Percentiles rank a stretch among this genome's conserved stretches.
Conservation (phyloP, 352 stramenopile species). For the Phytophthora pisi region DNA sequence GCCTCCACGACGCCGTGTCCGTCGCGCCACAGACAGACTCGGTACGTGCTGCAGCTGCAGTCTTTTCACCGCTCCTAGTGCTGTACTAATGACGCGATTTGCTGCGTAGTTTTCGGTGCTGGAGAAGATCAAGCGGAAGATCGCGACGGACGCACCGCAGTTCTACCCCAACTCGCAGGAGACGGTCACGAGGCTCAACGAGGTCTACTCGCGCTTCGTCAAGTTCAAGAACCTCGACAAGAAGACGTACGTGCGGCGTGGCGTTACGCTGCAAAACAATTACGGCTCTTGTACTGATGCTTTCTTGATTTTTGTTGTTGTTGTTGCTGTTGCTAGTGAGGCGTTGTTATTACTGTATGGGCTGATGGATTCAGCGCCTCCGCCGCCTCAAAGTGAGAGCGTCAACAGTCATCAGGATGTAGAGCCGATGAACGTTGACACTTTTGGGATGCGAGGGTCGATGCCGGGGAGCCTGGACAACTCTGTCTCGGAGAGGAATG, state of each 20-base stretch:
- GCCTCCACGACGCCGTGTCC: slow-evolving; percentile 54
- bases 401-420: slow-evolving; percentile 8
- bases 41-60: slow-evolving; percentile 28
- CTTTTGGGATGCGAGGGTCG: slow-evolving; percentile 6
- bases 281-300: neutral
- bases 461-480: slow-evolving; percentile 14
- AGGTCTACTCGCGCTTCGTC: slow-evolving; percentile 80
- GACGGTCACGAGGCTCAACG: slow-evolving; percentile 63
- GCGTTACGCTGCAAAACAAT: neutral
- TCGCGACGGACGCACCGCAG: slow-evolving; percentile 44
- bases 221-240: slow-evolving; percentile 78
- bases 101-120: slow-evolving; percentile 63
- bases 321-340: slow-evolving; percentile 47
- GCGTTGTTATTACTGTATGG: slow-evolving; percentile 66
- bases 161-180: slow-evolving; percentile 51
- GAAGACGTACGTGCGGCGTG: slow-evolving; percentile 57
- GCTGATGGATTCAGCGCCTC: slow-evolving; percentile 63
- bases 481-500: slow-evolving; percentile 17
- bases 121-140: slow-evolving; percentile 82
- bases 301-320: slow-evolving; percentile 1
- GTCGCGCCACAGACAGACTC: slow-evolving; percentile 36
- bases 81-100: neutral
- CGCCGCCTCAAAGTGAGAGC: slow-evolving; percentile 15
- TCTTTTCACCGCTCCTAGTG: neutral
- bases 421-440: slow-evolving; percentile 19